Base-by-base conservation (phyloP, 1,284 basidiomycete genomes). In the Amylostereum areolatum region DNA sequence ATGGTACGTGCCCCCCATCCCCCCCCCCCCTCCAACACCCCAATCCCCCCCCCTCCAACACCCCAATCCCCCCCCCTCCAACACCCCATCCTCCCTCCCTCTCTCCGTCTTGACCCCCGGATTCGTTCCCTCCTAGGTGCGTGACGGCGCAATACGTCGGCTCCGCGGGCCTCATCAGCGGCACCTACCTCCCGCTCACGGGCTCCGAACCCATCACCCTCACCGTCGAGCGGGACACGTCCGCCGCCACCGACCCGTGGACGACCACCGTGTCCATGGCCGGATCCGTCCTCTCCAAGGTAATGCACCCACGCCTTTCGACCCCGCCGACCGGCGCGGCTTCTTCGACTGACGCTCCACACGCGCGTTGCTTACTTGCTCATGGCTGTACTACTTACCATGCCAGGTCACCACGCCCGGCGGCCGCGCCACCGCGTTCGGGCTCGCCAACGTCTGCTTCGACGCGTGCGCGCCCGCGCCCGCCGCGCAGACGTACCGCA, bases 371-470 rank as follows among this genome's bases (percentile, higher is more conserved):
- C 8, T 35, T 35, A n/a, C n/a, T 35, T 35, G 33, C n/a, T n/a
- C 33, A 8, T 8, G 33, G 8, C 8, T 8, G 8, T 35, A 8
- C 8, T 35, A 35, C 33, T n/a, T 35, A 35, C 8, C 11, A 11
- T 11, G 4, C 30, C 12, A 46, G 44, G 11, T 46, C 35, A 7
- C n/a, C 25, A n/a, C 9, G n/a, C 9, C 44, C 4, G 18, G 25
- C 33, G 32, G 44, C 2, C 31, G 31, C n/a, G 31, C 25, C 18
- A 47, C 52, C 18, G 32, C 48, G 4, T 56, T 53, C 45, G 54
- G 54, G 10, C 29, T 55, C 36, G 49, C 52, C 2, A 51, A 43
- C 4, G 54, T 49, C 25, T 53, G 54, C 49, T 44, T 50, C 39
- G 49, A 49, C 40, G 27, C 28, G 25, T 55, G 52, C 36, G 29